phyloP scores from a whole-genome alignment of 75 land plant genomes.

The Pinus taeda region DNA sequence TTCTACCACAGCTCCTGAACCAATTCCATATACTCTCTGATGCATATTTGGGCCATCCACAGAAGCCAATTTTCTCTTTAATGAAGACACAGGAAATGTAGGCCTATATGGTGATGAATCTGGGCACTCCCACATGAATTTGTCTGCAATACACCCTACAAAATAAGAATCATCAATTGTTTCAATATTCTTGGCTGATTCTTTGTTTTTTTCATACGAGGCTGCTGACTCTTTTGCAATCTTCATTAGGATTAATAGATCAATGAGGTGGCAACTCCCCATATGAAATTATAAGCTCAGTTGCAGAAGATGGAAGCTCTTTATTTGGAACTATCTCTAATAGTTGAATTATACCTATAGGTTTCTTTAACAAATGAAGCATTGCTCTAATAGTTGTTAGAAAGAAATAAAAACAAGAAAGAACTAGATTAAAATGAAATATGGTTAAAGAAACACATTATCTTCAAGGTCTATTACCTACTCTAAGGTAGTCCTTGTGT shows the following conservation, averaged over 20 bases:
- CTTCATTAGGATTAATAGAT: not conserved
- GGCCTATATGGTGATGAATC: conserved; percentile 55
- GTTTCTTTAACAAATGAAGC: too few relatives aligned
- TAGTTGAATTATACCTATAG: too few relatives aligned
- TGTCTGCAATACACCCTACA: conserved; percentile 41
- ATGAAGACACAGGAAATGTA: conserved; percentile 27
- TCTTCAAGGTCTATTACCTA: too few relatives aligned
- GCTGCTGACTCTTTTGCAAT: conserved; percentile 3
- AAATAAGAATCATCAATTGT: conserved; percentile 9
- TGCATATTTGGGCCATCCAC: conserved; percentile 59
- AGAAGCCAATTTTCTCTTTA: conserved; percentile 62
- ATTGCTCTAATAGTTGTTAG: too few relatives aligned
- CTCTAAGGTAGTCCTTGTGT: too few relatives aligned
- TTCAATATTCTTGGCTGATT: conserved; percentile 16
- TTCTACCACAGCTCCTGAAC: conserved; percentile 23
- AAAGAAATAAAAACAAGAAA: too few relatives aligned
- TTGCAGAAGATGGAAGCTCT: not conserved
- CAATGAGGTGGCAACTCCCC: conserved; percentile 10
- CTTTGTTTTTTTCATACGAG: conserved; percentile 12
- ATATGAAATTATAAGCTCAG: conserved; percentile 3
- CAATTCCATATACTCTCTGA: conserved; percentile 46
- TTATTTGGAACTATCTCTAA: conserved; percentile 2
- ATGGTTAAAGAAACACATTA: too few relatives aligned
- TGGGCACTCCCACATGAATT: conserved; percentile 86
- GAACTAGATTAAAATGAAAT: too few relatives aligned